Evolutionary conservation across 148 eudicot species (phyloP), one percentile per base, ranked within the genome.

Genomic region (Cornus florida): DNA sequence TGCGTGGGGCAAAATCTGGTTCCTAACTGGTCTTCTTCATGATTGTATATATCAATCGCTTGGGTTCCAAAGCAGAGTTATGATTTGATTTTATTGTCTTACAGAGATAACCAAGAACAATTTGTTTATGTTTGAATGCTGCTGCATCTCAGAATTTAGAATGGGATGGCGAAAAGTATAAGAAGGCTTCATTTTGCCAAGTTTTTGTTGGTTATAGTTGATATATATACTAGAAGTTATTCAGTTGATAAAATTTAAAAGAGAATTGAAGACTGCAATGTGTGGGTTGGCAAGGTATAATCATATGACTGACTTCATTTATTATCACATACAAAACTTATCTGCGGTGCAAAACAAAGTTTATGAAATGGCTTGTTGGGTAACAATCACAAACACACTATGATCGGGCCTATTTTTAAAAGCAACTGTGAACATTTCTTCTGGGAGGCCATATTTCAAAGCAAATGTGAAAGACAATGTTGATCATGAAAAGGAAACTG

Each of bases 1-100:
- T 28, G 28, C 1, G 38, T 35, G 38, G 38, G 5, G 38, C 38
- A 35, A 35, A 35, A 35, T 35, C 38, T 2, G 38, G 38, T 66
- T 65, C 81, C 3, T 83, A 75, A 77, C 57, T 43, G 38, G 38
- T 35, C 4, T 0, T 35, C 70, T 56, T 77, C n/a, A 7, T 73
- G 43, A 23, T 39, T 71, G 62, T 32, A 16, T 74, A 67, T 67
- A 20, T 14, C 19, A 4, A 20, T 22, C 24, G 0, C 4, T 53
- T 23, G 39, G 32, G 74, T 68, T 38, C 35, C 23, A 24, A 22
- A 22, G 1, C 53, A 48, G 53, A 7, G 10, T 48, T 3, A 48
- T 7, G 1, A 2, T 11, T 48, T 48, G 53, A 48, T 48, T 0
- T 57, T 16, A 57, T 57, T 17, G 0, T 12, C 64, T 13, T 57